Base-by-base conservation (phyloP, 176 grass and related monocot genomes). In the Tillandsia fasciculata region DNA sequence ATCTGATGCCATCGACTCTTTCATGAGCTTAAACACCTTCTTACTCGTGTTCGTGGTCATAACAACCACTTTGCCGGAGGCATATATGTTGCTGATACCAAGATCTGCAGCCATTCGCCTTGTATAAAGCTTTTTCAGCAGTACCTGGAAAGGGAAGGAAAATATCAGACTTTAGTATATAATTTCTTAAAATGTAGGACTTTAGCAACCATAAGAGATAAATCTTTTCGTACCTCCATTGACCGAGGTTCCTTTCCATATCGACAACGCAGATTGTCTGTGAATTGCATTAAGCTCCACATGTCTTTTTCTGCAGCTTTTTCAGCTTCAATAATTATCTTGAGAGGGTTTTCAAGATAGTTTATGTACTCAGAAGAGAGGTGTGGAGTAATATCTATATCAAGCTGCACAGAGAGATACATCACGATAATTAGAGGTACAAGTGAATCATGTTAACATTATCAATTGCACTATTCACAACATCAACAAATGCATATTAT, bases 281-380 rank as follows among this genome's bases (percentile, higher is more conserved):
- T 96, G 68, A 96, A 96, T 76, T 87, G 78, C 73, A 85, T 81
- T 76, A 96, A 83, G 73, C 71, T 90, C 88, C 86, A 96, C 72
- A 92, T 84, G 64, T 92, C 86, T 70, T 87, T 85, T 67, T 91
- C 86, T 68, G 86, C 88, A 81, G 93, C 93, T 77, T 74, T 85
- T 74, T 85, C 76, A 26, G 83, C 93, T 74, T 90, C 93, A 67
- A 83, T 90, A 50, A 96, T 90, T 75, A 96, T 73, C 77, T 96
- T 79, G 64, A 96, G 66, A 56, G 93, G 93, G 71, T 96, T 96
- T 70, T 92, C 93, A 84, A 96, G 81, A 70, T 84, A 89, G 74
- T 87, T 92, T 81, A 96, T 89, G 74, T 92, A 96, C 66, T 96
- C 93, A 67, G 89, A 96, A 29, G 93, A 80, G 71, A 96, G 88